Evolutionary conservation across 23 red algal species (phyloP).

Genomic region (Gracilaria vermiculophylla): DNA sequence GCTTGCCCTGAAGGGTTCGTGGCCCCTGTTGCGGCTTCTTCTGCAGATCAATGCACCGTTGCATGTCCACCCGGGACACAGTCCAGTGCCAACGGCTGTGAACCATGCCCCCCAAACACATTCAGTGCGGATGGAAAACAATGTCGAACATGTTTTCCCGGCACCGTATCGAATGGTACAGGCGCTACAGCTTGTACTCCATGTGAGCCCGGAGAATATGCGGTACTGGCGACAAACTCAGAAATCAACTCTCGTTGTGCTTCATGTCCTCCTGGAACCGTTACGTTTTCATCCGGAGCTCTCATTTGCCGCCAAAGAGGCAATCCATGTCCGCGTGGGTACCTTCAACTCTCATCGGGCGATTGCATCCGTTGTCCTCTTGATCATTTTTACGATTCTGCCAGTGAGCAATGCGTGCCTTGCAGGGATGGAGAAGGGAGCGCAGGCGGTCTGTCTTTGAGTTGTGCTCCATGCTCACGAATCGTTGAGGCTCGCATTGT

Average conservation of each 20-base stretch:
- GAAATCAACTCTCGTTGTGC: not conserved
- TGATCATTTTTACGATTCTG: not conserved
- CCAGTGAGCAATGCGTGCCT: not conserved
- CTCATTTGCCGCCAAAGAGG: not conserved
- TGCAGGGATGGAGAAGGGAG: not conserved
- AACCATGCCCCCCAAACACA: not conserved
- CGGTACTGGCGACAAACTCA: not conserved
- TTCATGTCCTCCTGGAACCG: not conserved
- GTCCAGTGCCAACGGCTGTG: not conserved
- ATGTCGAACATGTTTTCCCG: not conserved
- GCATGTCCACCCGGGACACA: constrained; percentile 9
- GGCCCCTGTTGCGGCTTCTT: constrained; percentile 2
- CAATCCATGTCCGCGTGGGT: not conserved
- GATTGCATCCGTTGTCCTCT: constrained; percentile 23
- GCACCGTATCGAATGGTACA: not conserved
- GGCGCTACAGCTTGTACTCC: not conserved
- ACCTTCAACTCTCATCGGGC: constrained; percentile 2
- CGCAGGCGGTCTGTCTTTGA: not conserved
- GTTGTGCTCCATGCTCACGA: not conserved
- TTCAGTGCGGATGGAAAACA: not conserved
- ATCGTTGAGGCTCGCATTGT: not conserved
- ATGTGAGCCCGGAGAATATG: not conserved
- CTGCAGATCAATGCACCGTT: not conserved
- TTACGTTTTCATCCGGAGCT: not conserved
- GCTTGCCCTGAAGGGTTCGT: not conserved